A percentile compares a stretch with the other conserved stretches of the same genome.
Conservation (phyloP, 257 asterid species). For the Scutellaria galericulata region DNA sequence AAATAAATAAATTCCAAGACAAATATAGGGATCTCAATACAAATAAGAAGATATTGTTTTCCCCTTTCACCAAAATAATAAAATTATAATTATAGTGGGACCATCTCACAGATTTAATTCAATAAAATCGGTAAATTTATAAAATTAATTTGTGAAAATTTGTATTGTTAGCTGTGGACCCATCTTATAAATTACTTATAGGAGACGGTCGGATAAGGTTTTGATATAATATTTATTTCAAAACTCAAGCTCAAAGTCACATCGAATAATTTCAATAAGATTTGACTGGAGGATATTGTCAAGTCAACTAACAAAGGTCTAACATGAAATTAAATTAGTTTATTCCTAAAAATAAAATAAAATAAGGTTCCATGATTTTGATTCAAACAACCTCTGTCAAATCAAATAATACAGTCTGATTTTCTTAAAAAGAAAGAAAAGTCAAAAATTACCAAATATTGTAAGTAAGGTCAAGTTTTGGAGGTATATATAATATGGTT, state of each 20-base stretch:
- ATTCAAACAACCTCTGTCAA: slow-evolving; percentile 4
- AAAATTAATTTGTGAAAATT: too few relatives aligned
- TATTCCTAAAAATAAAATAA: too few relatives aligned
- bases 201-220: too few relatives aligned
- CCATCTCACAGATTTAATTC: too few relatives aligned
- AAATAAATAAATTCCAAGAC: not conserved
- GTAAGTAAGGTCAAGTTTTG: not conserved
- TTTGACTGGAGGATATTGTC: slow-evolving; percentile 1
- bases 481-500: not conserved
- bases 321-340: not conserved
- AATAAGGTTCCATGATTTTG: not conserved
- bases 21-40: not conserved
- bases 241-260: slow-evolving; percentile 23
- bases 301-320: not conserved
- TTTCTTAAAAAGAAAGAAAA: too few relatives aligned
- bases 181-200: too few relatives aligned
- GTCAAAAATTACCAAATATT: too few relatives aligned
- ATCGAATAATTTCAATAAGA: slow-evolving; percentile 20
- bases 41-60: not conserved
- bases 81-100: too few relatives aligned
- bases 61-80: too few relatives aligned
- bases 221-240: not conserved
- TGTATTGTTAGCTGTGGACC: too few relatives aligned
- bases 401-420: not conserved
- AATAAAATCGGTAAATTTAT: too few relatives aligned